Percentiles rank a stretch among this genome's conserved stretches.
phyloP scores from a whole-genome alignment of 1,284 basidiomycete species.

The Ustilago xerochloae region DNA sequence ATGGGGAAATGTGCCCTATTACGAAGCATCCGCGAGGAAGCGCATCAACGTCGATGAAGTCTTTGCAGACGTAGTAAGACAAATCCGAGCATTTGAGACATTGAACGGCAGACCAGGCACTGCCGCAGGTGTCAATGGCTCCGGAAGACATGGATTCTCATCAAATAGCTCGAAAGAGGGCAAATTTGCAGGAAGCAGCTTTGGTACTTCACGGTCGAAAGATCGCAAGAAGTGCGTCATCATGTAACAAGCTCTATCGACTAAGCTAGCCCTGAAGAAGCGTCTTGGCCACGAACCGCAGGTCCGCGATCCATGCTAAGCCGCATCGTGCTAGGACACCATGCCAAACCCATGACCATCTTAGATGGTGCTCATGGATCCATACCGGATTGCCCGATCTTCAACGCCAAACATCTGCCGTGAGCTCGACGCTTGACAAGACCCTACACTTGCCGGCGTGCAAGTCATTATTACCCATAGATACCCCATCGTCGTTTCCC shows the following conservation, averaged over 20 bases:
- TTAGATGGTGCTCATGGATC: too few species aligned
- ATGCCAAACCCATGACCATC: too few species aligned
- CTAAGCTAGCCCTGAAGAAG: too few species aligned
- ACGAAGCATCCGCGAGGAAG: slow-evolving; percentile 60
- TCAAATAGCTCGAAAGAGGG: neutral
- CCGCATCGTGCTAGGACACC: too few species aligned
- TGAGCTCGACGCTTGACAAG: too few species aligned
- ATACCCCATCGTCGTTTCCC: slow-evolving; percentile 12
- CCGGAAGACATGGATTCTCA: slow-evolving; percentile 1
- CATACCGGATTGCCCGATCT: too few species aligned
- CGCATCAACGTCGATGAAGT: slow-evolving; percentile 62
- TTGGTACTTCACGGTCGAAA: slow-evolving; percentile 6
- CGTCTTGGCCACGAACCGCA: neutral
- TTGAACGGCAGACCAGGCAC: slow-evolving; percentile 10
- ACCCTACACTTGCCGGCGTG: slow-evolving; percentile 26
- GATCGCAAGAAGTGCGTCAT: slow-evolving; percentile 54
- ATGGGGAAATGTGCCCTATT: slow-evolving; percentile 64
- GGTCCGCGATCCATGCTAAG: too few species aligned
- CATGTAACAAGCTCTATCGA: too few species aligned
- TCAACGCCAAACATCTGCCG: too few species aligned
- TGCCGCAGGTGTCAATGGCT: neutral
- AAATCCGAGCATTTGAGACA: slow-evolving; percentile 54
- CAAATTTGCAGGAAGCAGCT: slow-evolving; percentile 15
- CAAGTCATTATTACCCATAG: slow-evolving; percentile 4
- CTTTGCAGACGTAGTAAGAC: slow-evolving; percentile 59